phyloP scores from a whole-genome alignment of 192 early-diverging fungal genomes.

The Coemansia sp. region DNA sequence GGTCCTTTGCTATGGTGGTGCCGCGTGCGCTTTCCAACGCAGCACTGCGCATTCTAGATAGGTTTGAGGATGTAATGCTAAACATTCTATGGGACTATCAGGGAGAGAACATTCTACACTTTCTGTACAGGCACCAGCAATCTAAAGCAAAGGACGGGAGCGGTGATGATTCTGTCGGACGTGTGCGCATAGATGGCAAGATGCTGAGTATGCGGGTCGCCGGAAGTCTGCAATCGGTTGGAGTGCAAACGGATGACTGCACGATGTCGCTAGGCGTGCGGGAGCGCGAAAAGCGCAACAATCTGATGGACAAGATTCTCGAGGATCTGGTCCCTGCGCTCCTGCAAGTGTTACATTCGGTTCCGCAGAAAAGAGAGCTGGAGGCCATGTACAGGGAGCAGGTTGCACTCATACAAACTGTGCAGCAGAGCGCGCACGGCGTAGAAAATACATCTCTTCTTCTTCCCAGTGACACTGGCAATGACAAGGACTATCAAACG shows the following conservation, averaged over 20 bases:
- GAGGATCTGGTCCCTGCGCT: slow-evolving; percentile 28
- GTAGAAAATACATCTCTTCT: background rate
- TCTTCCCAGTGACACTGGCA: background rate
- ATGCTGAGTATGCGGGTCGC: background rate
- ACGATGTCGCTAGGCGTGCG: slow-evolving; percentile 1
- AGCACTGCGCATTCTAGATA: slow-evolving; percentile 12
- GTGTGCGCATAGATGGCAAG: background rate
- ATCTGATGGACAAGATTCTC: slow-evolving; percentile 17
- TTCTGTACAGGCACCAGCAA: slow-evolving; percentile 20
- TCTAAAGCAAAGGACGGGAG: background rate
- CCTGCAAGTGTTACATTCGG: slow-evolving; percentile 16
- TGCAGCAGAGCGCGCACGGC: background rate
- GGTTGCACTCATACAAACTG: background rate
- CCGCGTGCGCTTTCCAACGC: slow-evolving; percentile 16
- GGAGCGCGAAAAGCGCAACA: slow-evolving; percentile 6
- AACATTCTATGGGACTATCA: slow-evolving; percentile 32
- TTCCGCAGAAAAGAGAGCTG: slow-evolving; percentile 6
- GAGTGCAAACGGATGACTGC: slow-evolving; percentile 14
- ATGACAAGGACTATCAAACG: background rate
- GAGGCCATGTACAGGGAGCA: slow-evolving; percentile 10
- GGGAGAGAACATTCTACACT: slow-evolving; percentile 34
- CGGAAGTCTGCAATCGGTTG: background rate
- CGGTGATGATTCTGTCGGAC: background rate
- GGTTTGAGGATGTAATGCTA: slow-evolving; percentile 30
- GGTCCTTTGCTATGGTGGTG: slow-evolving; percentile 22